Evolutionary conservation across 495 filamentous ascomycete species (phyloP), one percentile per base, ranked within the genome.

Genomic region (Astrocystis sublimbata): DNA sequence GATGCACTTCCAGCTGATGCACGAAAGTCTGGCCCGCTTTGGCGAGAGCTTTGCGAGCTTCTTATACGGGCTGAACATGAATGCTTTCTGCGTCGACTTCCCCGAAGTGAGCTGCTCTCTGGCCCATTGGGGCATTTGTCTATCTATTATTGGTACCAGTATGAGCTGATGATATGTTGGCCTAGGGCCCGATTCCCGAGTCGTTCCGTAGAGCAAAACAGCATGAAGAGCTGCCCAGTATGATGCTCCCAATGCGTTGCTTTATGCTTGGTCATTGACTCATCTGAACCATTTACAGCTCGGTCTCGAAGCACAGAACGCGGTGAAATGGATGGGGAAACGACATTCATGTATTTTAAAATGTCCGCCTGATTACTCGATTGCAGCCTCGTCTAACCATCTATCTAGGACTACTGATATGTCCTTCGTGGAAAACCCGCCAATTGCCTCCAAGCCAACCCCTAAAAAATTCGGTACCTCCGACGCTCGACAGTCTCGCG

Each of bases 51-150:
- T 98, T 72, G 93, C 93, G 0, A 90, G 87, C 70, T 98, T 98
- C 66, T 71, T 98, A 55, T 98, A 98, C 63, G 94, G 94, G 3
- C 71, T 98, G 73, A 97, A 98, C 67, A 96, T 98, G 91, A 98
- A 97, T 75, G 94, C 96, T 4, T 98, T 97, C 71, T 98, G 94
- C 73, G 93, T 98, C 38, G 94, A 98, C 76, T 98, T 98, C 72
- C 91, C 92, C 0, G 96, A 98, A 85, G 92, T 93, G 38, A 42
- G 51, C 42, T 31, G 6, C 24, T 19, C 17, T 17, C 6, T 12
- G 15, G 6, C 19, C 46, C 17, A 49, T 2, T n/a, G 8, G 7
- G 15, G 46, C 13, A 47, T 1, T 28, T 21, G 30, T 17, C 42
- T 36, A 13, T 24, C 19, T 36, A 13, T 24, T 13, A 13, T 47